Evolutionary conservation across 345 rosid species (phyloP).

Genomic region (Toxicodendron radicans): DNA sequence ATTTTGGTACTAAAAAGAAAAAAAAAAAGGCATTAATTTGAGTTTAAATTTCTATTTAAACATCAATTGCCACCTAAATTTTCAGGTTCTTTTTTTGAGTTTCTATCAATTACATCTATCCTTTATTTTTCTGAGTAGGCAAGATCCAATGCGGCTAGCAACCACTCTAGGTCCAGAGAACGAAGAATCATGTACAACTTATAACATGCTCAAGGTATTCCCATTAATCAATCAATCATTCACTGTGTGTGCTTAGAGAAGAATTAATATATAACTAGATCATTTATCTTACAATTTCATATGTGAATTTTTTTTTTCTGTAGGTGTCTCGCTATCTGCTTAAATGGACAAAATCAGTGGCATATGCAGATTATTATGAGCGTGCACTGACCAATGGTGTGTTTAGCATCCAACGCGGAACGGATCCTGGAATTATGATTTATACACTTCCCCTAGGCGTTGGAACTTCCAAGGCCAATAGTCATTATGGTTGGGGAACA

Average conservation of each 20-base stretch:
- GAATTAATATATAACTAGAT: no score
- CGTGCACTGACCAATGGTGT: slow-evolving; percentile 57
- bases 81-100: not conserved
- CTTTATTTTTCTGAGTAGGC: slow-evolving; percentile 24
- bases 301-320: not conserved
- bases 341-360: slow-evolving; percentile 52
- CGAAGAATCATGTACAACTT: slow-evolving; percentile 60
- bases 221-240: not conserved
- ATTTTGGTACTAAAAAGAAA: slow-evolving; percentile 36
- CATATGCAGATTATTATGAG: slow-evolving; percentile 59
- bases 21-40: no score
- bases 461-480: slow-evolving; percentile 46
- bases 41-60: no score
- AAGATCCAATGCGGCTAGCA: slow-evolving; percentile 50
- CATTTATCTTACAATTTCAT: not conserved
- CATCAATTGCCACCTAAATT: no score
- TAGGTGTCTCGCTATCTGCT: slow-evolving; percentile 57
- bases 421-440: slow-evolving; percentile 53
- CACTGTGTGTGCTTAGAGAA: no score
- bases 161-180: slow-evolving; percentile 34
- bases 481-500: slow-evolving; percentile 53
- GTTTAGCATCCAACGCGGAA: slow-evolving; percentile 52
- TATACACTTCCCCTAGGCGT: slow-evolving; percentile 50
- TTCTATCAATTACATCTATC: not conserved
- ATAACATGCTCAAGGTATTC: slow-evolving; percentile 57